phyloP scores from a whole-genome alignment of 73 alveolate species.

The Paramecium sonneborni region DNA sequence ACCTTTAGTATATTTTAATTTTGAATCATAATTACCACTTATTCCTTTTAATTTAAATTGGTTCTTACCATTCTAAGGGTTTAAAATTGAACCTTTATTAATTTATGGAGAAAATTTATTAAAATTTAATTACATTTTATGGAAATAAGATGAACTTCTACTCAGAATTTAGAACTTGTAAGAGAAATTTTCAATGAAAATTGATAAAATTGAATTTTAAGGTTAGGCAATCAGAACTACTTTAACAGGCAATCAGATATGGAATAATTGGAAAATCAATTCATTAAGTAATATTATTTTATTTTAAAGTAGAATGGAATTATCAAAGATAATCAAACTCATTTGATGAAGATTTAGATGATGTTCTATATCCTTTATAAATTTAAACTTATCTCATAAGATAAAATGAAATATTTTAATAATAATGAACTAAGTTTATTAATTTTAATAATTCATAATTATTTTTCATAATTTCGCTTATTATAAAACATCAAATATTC shows the following conservation, averaged over 20 bases:
- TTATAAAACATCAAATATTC: too few species aligned
- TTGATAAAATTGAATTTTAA: background rate
- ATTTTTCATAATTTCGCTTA: too few species aligned
- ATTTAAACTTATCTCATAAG: background rate
- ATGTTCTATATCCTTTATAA: background rate
- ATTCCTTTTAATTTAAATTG: background rate
- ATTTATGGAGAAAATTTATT: background rate
- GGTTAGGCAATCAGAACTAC: background rate
- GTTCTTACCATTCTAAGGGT: background rate
- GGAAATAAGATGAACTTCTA: constrained; percentile 8
- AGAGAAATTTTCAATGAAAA: background rate
- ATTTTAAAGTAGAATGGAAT: constrained; percentile 1
- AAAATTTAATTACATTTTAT: background rate
- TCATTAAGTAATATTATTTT: background rate
- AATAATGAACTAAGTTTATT: too few species aligned
- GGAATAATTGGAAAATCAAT: background rate
- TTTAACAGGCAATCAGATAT: constrained; percentile 3
- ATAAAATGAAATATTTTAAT: background rate
- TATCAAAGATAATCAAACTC: background rate
- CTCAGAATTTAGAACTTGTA: constrained; percentile 12
- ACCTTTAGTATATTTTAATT: background rate
- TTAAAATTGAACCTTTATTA: background rate
- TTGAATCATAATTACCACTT: background rate
- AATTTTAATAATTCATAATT: too few species aligned
- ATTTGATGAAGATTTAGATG: background rate